phyloP scores from a whole-genome alignment of 108 stramenopile species.

The Schizochytrium sp. region DNA sequence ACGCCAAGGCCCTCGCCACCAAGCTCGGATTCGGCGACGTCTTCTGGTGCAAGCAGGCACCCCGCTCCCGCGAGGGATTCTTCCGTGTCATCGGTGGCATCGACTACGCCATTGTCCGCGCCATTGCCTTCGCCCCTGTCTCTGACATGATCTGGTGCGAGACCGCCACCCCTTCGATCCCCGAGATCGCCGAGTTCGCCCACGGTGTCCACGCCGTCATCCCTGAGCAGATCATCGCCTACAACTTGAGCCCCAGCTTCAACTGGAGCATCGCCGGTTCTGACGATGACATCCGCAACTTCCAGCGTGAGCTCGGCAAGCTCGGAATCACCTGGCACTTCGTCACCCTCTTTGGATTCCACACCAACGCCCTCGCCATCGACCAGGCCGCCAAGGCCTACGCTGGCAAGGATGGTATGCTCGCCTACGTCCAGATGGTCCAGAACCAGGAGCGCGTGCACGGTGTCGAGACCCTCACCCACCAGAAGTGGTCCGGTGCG shows the following conservation, averaged over 20 bases:
- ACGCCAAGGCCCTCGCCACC: slow-evolving; percentile 80
- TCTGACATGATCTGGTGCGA: slow-evolving; percentile 97
- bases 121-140: slow-evolving; percentile 88
- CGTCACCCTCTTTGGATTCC: slow-evolving; percentile 95
- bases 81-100: slow-evolving; percentile 88
- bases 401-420: slow-evolving; percentile 85
- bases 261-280: slow-evolving; percentile 94
- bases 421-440: slow-evolving; percentile 91
- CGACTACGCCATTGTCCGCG: slow-evolving; percentile 91
- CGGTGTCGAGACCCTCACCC: slow-evolving; percentile 88
- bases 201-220: slow-evolving; percentile 69
- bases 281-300: slow-evolving; percentile 79
- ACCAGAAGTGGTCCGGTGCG: slow-evolving; percentile 95
- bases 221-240: slow-evolving; percentile 92
- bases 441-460: slow-evolving; percentile 88
- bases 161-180: slow-evolving; percentile 73
- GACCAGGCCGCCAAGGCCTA: slow-evolving; percentile 87
- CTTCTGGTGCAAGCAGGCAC: slow-evolving; percentile 93
- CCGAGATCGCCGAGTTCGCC: slow-evolving; percentile 68
- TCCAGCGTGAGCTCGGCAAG: slow-evolving; percentile 89
- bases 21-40: slow-evolving; percentile 64
- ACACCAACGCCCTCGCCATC: slow-evolving; percentile 89
- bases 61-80: slow-evolving; percentile 93
- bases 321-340: slow-evolving; percentile 95
- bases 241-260: slow-evolving; percentile 93